Conservation (phyloP, 768 basidiomycete species). For the Austroboletus eburneus region DNA sequence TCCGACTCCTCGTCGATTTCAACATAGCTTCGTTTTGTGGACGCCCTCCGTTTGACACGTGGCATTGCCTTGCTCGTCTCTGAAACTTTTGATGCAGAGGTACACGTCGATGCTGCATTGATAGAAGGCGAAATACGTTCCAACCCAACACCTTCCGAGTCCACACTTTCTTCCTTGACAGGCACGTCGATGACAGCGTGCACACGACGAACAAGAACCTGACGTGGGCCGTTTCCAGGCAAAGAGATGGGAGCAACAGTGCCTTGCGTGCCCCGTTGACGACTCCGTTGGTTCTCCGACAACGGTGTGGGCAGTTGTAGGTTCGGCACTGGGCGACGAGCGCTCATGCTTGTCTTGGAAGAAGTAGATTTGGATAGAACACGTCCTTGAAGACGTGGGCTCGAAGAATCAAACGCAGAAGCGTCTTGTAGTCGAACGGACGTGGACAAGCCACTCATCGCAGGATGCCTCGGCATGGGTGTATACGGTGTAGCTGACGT, state of each 20-base stretch:
- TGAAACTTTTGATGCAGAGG: conserved; percentile 7
- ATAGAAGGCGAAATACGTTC: conserved; percentile 6
- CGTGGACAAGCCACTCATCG: conserved; percentile 25
- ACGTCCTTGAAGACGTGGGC: conserved; percentile 29
- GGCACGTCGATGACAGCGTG: conserved; percentile 54
- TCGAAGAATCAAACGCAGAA: conserved; percentile 16
- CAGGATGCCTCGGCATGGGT: conserved; percentile 28
- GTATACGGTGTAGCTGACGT: conserved; percentile 28
- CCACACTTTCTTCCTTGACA: conserved; percentile 60
- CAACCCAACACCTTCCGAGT: conserved; percentile 30
- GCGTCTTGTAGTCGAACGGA: conserved; percentile 20
- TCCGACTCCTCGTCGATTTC: conserved; percentile 31
- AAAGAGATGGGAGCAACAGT: not conserved
- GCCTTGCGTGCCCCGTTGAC: conserved; percentile 17
- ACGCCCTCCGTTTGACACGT: conserved; percentile 17
- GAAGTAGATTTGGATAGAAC: conserved; percentile 30
- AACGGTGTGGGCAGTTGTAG: conserved; percentile 28
- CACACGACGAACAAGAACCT: conserved; percentile 55
- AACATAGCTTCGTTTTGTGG: conserved; percentile 25
- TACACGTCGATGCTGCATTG: conserved; percentile 12
- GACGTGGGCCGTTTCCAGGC: conserved; percentile 15
- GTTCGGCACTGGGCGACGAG: conserved; percentile 8
- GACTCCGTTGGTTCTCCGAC: conserved; percentile 28
- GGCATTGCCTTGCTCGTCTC: conserved; percentile 10
- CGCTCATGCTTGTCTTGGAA: conserved; percentile 13